A percentile compares a stretch with the other conserved stretches of the same genome.
Conservation (phyloP, 1,139 yeast genomes). For the Meyerozyma guilliermondii region DNA sequence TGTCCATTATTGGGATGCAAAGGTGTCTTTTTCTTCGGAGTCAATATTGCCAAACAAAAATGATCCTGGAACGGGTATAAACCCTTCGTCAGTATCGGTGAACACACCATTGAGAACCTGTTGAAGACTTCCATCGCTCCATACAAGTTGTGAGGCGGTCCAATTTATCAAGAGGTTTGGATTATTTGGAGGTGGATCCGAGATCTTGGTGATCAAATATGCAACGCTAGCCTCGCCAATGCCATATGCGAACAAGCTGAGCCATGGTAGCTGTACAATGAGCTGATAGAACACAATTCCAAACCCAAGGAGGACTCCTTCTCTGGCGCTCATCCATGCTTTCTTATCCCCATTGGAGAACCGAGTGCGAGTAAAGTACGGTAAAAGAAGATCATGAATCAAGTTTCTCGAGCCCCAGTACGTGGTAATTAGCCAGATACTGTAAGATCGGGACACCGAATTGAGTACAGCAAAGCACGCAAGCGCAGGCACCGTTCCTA, state of each 20-base stretch:
- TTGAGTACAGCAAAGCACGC: slow-evolving; percentile 29
- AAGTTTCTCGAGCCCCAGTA: slow-evolving; percentile 45
- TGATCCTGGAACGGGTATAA: slow-evolving; percentile 15
- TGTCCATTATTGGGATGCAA: background rate
- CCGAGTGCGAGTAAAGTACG: slow-evolving; percentile 48
- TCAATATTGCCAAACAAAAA: slow-evolving; percentile 3
- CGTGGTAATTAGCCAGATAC: slow-evolving; percentile 33
- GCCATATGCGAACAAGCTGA: slow-evolving; percentile 49
- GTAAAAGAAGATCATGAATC: slow-evolving; percentile 43
- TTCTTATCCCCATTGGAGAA: slow-evolving; percentile 40
- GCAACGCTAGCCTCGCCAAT: slow-evolving; percentile 53
- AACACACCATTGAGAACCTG: slow-evolving; percentile 13
- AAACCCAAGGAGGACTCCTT: slow-evolving; percentile 56
- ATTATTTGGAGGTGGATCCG: slow-evolving; percentile 45
- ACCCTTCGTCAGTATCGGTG: slow-evolving; percentile 14
- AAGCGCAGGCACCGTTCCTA: slow-evolving; percentile 44
- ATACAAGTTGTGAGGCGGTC: slow-evolving; percentile 29
- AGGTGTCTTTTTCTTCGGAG: background rate
- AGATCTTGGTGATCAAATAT: slow-evolving; percentile 47
- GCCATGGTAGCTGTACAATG: slow-evolving; percentile 35
- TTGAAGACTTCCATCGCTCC: slow-evolving; percentile 17
- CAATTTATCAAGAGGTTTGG: slow-evolving; percentile 21
- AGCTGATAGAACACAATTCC: slow-evolving; percentile 46
- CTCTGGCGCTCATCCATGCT: slow-evolving; percentile 52
- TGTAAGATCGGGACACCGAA: slow-evolving; percentile 27